Conservation (phyloP, 768 basidiomycete species). For the Mycena metata region DNA sequence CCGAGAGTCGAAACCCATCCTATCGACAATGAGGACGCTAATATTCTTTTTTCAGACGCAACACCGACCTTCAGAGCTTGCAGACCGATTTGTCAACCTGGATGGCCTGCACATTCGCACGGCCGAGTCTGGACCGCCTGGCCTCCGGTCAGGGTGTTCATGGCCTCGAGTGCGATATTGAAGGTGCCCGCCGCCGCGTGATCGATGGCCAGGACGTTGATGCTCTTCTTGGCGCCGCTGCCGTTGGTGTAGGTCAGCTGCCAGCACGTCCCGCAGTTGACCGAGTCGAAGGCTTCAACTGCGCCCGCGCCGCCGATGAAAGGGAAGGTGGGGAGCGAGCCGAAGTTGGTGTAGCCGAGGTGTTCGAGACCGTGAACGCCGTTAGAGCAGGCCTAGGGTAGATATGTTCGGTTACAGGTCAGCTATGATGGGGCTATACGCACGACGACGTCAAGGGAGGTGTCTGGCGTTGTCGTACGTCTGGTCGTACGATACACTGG, state of each 20-base stretch:
- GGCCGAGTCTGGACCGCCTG: constrained; percentile 61
- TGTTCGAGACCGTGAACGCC: constrained; percentile 65
- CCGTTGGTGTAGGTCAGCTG: constrained; percentile 60
- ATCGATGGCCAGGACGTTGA: constrained; percentile 69
- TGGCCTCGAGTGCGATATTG: constrained; percentile 64
- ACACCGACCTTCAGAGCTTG: too few species aligned
- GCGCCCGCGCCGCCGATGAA: constrained; percentile 69
- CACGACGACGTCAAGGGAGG: constrained; percentile 55
- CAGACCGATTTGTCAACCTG: too few species aligned
- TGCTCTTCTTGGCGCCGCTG: constrained; percentile 47
- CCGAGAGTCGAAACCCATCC: too few species aligned
- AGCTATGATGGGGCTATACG: not conserved
- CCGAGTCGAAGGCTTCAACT: constrained; percentile 65
- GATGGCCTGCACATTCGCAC: too few species aligned
- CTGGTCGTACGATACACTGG: constrained; percentile 58
- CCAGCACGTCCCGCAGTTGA: constrained; percentile 74
- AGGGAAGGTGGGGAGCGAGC: constrained; percentile 69
- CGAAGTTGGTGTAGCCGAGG: constrained; percentile 62
- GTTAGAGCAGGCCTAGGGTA: constrained; percentile 55
- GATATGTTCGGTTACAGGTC: not conserved
- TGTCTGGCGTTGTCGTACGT: constrained; percentile 60
- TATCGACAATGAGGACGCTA: not conserved
- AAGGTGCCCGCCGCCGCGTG: constrained; percentile 58
- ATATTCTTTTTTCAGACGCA: not conserved
- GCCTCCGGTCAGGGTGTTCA: constrained; percentile 65